Conservation (phyloP, 2,329 filamentous ascomycete genomes). For the Falciphora oryzae region DNA sequence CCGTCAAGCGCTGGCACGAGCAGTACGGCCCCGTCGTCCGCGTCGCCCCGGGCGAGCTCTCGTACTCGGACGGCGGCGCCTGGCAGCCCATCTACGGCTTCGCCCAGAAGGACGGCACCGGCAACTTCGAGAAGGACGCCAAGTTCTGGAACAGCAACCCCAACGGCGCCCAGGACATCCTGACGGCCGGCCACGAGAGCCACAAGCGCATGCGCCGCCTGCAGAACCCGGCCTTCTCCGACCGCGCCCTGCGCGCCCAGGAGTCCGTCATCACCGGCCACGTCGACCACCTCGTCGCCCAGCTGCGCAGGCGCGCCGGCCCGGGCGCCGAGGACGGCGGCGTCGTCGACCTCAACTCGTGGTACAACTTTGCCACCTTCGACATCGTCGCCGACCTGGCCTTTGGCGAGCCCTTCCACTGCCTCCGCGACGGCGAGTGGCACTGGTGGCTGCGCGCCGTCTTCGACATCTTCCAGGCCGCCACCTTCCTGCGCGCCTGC, state of each 20-base stretch:
- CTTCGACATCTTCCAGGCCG: conserved; percentile 24
- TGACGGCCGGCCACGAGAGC: conserved; percentile 7
- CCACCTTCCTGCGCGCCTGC: conserved; percentile 18
- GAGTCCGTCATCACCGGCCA: conserved; percentile 12
- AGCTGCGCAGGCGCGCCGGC: conserved; percentile 23
- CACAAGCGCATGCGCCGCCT: conserved; percentile 12
- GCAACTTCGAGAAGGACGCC: conserved; percentile 12
- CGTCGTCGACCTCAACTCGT: conserved; percentile 18
- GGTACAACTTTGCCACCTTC: conserved; percentile 31
- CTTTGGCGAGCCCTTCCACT: conserved; percentile 38
- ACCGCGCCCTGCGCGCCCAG: conserved; percentile 15
- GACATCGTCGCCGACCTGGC: conserved; percentile 40
- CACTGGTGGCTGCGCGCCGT: conserved; percentile 23
- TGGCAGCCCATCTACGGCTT: conserved; percentile 19
- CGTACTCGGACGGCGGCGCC: not conserved
- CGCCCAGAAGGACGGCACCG: conserved; percentile 9
- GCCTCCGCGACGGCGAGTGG: conserved; percentile 27
- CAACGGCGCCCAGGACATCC: conserved; percentile 7
- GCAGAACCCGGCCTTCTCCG: conserved; percentile 13
- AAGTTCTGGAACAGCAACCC: conserved; percentile 9
- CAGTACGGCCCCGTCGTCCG: conserved; percentile 1
- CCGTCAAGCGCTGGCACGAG: conserved; percentile 8
- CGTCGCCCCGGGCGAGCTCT: not conserved
- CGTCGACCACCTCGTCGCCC: conserved; percentile 11
- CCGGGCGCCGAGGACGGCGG: conserved; percentile 9